Conservation (phyloP, 306 rosid species). For the Castanospermum australe region DNA sequence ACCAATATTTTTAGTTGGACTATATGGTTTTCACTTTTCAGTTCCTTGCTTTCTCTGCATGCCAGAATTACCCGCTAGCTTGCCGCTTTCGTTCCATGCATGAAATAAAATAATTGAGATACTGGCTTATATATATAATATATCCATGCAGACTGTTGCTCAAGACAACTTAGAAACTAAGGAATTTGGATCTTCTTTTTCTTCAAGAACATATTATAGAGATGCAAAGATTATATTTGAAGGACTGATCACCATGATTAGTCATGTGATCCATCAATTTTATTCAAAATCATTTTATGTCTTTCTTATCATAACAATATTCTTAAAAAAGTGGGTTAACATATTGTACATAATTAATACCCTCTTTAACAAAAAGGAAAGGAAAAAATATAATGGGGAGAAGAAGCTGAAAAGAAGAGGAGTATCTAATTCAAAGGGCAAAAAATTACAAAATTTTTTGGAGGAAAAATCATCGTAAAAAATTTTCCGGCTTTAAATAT, state of each 20-base stretch:
- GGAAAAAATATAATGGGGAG: not conserved
- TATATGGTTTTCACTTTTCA: not conserved
- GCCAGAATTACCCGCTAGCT: not conserved
- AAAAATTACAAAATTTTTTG: not conserved
- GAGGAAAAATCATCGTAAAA: conserved; percentile 5
- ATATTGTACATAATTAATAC: not conserved
- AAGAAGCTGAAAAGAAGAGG: not conserved
- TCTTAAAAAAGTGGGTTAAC: conserved; percentile 2
- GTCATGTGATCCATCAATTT: no score
- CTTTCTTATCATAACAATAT: no score
- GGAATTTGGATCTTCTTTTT: no score
- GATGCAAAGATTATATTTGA: no score
- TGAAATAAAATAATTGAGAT: not conserved
- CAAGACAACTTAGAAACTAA: conserved; percentile 3
- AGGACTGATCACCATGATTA: no score
- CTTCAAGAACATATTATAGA: no score
- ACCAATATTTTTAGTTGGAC: not conserved
- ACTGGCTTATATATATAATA: not conserved
- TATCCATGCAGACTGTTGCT: not conserved
- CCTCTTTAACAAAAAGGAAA: not conserved
- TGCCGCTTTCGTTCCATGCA: conserved; percentile 1
- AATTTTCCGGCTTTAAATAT: conserved; percentile 42
- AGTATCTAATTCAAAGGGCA: conserved; percentile 9
- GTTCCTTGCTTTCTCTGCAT: not conserved
- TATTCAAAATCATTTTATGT: no score